Evolutionary conservation across 2,329 filamentous ascomycete species (phyloP).

Genomic region (Raffaelea albimanens): DNA sequence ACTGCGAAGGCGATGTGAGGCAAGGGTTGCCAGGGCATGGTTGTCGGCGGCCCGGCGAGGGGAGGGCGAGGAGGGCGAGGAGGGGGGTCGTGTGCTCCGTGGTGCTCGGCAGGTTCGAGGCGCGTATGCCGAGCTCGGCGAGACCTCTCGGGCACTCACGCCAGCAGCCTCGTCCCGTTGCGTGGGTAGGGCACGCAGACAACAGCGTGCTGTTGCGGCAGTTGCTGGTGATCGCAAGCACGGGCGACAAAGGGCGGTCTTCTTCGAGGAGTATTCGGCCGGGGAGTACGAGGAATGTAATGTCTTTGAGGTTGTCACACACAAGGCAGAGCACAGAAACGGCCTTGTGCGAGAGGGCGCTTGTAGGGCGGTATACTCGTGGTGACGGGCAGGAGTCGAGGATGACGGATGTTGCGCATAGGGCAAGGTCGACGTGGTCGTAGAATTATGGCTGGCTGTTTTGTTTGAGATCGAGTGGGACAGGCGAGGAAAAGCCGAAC

Average conservation of each 20-base stretch:
- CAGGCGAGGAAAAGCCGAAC: background rate
- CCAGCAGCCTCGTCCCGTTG: too few relatives aligned
- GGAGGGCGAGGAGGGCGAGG: too few relatives aligned
- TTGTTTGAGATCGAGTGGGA: constrained; percentile 4
- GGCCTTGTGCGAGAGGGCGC: background rate
- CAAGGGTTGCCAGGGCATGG: constrained; percentile 94
- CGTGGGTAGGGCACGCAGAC: too few relatives aligned
- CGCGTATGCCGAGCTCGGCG: too few relatives aligned
- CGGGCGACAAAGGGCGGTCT: too few relatives aligned
- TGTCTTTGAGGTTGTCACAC: background rate
- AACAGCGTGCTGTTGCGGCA: too few relatives aligned
- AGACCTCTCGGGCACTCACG: too few relatives aligned
- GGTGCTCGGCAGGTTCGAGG: background rate
- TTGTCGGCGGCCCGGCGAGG: constrained; percentile 1
- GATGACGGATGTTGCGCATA: too few relatives aligned
- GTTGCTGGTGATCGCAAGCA: too few relatives aligned
- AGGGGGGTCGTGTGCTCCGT: too few relatives aligned
- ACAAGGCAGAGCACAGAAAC: background rate
- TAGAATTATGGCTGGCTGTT: background rate
- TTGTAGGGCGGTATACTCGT: background rate
- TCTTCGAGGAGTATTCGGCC: too few relatives aligned
- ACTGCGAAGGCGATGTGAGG: constrained; percentile 97
- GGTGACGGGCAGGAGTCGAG: background rate
- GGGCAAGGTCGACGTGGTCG: background rate
- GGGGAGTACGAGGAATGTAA: too few relatives aligned